A percentile compares a stretch with the other conserved stretches of the same genome.
Evolutionary conservation across 1,139 yeast species (phyloP).

Genomic region (Pichia sp.): DNA sequence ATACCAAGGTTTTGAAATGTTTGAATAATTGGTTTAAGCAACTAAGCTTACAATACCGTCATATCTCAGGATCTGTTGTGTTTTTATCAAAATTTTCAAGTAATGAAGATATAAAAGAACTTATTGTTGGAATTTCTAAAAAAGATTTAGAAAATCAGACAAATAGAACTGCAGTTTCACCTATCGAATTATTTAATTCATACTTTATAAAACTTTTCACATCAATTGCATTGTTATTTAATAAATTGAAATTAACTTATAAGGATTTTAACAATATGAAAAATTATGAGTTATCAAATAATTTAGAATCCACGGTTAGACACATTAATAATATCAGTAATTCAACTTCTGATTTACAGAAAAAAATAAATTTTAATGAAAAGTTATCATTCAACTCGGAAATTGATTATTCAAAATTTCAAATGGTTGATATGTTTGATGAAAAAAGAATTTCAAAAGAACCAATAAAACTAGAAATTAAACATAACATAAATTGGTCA

Average conservation of each 20-base stretch:
- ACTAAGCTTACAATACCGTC: constrained; percentile 22
- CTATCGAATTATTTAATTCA: constrained; percentile 25
- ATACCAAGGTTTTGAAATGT: constrained; percentile 19
- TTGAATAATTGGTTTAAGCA: constrained; percentile 23
- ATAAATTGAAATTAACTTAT: constrained; percentile 21
- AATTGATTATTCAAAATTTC: constrained; percentile 24
- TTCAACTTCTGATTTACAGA: constrained; percentile 26
- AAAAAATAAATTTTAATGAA: constrained; percentile 26
- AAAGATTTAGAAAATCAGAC: constrained; percentile 17
- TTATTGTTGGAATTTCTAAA: constrained; percentile 18
- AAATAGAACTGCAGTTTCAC: constrained; percentile 23
- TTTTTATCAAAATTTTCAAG: constrained; percentile 24
- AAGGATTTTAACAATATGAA: constrained; percentile 14
- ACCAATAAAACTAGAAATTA: constrained; percentile 21
- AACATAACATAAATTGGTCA: constrained; percentile 19
- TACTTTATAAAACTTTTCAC: constrained; percentile 27
- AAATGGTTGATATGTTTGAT: constrained; percentile 27
- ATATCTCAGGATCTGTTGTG: constrained; percentile 25
- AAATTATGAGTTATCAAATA: constrained; percentile 6
- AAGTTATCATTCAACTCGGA: constrained; percentile 21
- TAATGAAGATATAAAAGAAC: constrained; percentile 20
- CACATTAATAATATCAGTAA: constrained; percentile 25
- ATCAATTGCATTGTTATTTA: constrained; percentile 23
- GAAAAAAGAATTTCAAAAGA: constrained; percentile 21
- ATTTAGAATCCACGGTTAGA: constrained; percentile 13